Evolutionary conservation across 2,329 filamentous ascomycete genomes (phyloP), one percentile per base, ranked within the genome.

Genomic region (Botryosphaeria dothidea): DNA sequence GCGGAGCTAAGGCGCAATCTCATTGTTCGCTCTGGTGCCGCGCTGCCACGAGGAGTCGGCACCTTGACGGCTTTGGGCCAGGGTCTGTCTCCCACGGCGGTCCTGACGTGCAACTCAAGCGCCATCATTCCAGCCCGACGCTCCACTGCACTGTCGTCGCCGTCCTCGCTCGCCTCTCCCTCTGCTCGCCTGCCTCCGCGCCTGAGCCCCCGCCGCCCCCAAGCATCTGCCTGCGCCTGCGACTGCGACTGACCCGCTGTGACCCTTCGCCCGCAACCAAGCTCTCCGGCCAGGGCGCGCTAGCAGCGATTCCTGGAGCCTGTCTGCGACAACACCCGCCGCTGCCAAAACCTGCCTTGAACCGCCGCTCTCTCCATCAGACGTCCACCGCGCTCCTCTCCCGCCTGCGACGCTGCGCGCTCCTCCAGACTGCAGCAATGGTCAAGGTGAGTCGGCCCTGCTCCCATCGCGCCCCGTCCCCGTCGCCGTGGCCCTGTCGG

Each of bases 401-500:
- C 48, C 57, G 41, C 54, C 56, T 52, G 56, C 38, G 56, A 31
- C 57, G 60, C 23, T 31, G 29, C 46, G 56, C 41, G 54, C 45
- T 31, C 36, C 29, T 36, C 62, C 38, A 52, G 57, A 51, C 66
- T 49, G 45, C 67, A 48, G 61, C 63, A 66, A 69, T 64, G 57
- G 71, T 73, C 69, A 73, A 73, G 72, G 72, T 73, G 69, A 45
- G 67, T 65, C 56, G 45, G 49, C 62, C 31, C 27, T 25, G 31
- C 38, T 52, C 38, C 45, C 36, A n/a, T 29, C 63, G 49, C 29
- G n/a, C 60, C 21, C 43, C 25, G 38, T 41, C 38, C 38, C 38
- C 38, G 38, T 41, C 5, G 9, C 38, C 38, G 46, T 49, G 51
- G 58, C 27, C 64, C 49, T 61, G 65, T 51, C 67, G 67, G 52